phyloP scores from a whole-genome alignment of 2,329 filamentous ascomycete genomes.

The Leptodontidium sp. region DNA sequence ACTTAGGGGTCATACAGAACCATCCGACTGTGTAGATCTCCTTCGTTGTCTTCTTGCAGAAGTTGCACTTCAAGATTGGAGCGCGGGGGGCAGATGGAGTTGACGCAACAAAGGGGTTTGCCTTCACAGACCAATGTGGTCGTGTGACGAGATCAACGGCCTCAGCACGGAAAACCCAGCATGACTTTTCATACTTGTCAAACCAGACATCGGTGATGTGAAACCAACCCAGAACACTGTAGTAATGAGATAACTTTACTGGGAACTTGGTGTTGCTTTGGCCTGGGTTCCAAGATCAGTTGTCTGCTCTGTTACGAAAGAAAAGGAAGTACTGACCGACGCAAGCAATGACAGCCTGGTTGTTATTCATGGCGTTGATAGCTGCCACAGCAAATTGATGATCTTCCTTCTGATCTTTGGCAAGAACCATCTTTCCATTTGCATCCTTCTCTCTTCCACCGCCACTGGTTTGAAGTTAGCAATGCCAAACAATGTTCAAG shows the following conservation, averaged over 20 bases:
- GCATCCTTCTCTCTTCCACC: constrained; percentile 60
- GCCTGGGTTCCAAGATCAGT: constrained; percentile 49
- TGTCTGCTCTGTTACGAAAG: neutral
- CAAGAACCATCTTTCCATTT: constrained; percentile 46
- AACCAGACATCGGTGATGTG: constrained; percentile 73
- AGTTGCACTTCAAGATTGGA: constrained; percentile 47
- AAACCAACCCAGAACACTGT: constrained; percentile 74
- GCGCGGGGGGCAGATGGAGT: constrained; percentile 33
- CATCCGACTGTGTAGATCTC: constrained; percentile 57
- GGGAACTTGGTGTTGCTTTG: constrained; percentile 57
- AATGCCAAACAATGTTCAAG: constrained; percentile 14
- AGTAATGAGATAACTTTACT: constrained; percentile 62
- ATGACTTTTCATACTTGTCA: constrained; percentile 57
- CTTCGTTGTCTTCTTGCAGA: constrained; percentile 52
- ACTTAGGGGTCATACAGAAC: constrained; percentile 65
- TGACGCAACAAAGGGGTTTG: constrained; percentile 43
- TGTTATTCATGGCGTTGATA: neutral
- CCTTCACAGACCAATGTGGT: constrained; percentile 66
- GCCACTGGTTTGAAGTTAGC: constrained; percentile 54
- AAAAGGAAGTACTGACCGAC: constrained; percentile 55
- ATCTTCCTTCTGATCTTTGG: neutral
- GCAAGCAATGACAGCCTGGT: constrained; percentile 48
- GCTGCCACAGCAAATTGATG: neutral
- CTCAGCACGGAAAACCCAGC: constrained; percentile 69
- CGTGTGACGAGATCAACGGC: constrained; percentile 60